Evolutionary conservation across 495 filamentous ascomycete genomes (phyloP), one percentile per base, ranked within the genome.

Genomic region (Choiromyces venosus): DNA sequence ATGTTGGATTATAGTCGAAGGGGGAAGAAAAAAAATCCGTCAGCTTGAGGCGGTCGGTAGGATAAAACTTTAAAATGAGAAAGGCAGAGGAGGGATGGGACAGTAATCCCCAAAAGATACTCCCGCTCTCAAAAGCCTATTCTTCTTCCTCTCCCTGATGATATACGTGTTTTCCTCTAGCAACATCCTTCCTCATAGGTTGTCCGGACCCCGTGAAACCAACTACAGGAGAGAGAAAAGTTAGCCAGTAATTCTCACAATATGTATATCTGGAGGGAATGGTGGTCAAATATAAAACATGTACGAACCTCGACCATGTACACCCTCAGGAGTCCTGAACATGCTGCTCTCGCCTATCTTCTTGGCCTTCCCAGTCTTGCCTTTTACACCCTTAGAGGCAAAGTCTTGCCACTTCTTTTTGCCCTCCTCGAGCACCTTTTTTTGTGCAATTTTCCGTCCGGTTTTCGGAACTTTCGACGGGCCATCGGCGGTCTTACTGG

Each of bases 401-500:
- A 96, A 99, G 77, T 94, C 91, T 82, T 97, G 90, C 95, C 95
- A 99, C 79, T 95, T 97, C 76, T 86, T 92, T 85, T 97, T 97
- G 75, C 91, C 90, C 74, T 87, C 91, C 83, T 97, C 93, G 16
- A 99, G 86, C 81, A 94, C 93, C 82, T 92, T 93, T 40, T 88
- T 93, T 21, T 93, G 92, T 84, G 96, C 96, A 75, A 97, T 88
- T 84, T 96, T 97, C 79, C 93, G 87, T 25, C 89, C 85, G 40
- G 87, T 85, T 78, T 93, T 92, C 39, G 87, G 83, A 21, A 89
- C 88, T 67, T 90, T 85, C 35, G 85, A 82, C 1, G 89, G 86
- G n/a, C 88, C 89, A 82, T 93, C 91, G 65, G 86, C 87, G 77
- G 90, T 90, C 79, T 86, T 87, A 21, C 88, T 87, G 74, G 92